Evolutionary conservation across 192 early-diverging fungal species (phyloP).

Genomic region (Coemansia sp.): DNA sequence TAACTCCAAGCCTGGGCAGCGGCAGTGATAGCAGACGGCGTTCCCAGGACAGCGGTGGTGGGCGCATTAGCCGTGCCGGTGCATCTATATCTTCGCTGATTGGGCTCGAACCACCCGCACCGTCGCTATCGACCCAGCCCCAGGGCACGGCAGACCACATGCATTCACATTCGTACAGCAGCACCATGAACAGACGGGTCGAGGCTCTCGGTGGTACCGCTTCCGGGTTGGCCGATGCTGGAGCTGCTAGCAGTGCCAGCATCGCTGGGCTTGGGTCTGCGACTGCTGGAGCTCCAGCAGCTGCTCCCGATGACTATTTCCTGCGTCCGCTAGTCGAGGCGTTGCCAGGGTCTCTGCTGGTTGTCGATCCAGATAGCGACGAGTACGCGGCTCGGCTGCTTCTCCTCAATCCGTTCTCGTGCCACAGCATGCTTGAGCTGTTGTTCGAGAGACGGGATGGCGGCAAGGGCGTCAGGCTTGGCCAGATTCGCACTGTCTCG

Average conservation of each 20-base stretch:
- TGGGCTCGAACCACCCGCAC: background rate
- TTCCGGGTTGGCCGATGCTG: constrained; percentile 1
- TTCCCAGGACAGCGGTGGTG: constrained; percentile 5
- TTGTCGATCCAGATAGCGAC: constrained; percentile 38
- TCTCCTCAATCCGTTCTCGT: constrained; percentile 50
- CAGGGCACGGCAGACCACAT: background rate
- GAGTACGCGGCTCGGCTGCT: constrained; percentile 38
- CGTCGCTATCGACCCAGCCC: background rate
- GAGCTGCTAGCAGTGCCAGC: background rate
- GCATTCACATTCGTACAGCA: constrained; percentile 3
- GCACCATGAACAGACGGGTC: background rate
- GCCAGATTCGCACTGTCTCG: constrained; percentile 34
- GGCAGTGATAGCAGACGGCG: constrained; percentile 13
- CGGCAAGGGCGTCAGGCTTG: constrained; percentile 18
- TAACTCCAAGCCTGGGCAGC: constrained; percentile 9
- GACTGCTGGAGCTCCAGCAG: background rate
- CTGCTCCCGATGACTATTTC: constrained; percentile 19
- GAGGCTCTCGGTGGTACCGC: background rate
- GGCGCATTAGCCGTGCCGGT: constrained; percentile 16
- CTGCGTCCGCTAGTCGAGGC: constrained; percentile 34
- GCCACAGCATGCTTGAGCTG: constrained; percentile 45
- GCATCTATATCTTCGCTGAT: constrained; percentile 22
- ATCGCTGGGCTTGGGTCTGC: constrained; percentile 1
- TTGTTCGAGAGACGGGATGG: constrained; percentile 39
- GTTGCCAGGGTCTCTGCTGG: constrained; percentile 36